Base-by-base conservation (phyloP, 78 protist genomes). In the Dictyostelium intermedium region DNA sequence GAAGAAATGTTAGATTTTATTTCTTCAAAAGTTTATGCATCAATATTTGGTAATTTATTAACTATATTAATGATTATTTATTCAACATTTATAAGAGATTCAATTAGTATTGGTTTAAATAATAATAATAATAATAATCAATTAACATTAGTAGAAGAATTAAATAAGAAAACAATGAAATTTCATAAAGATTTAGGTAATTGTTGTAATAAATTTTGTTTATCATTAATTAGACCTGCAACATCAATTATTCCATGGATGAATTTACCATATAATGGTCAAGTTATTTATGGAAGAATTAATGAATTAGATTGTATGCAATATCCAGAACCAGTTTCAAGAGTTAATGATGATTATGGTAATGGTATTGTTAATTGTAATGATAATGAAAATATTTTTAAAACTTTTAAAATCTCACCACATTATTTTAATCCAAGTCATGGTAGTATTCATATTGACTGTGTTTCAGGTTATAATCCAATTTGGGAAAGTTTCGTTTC, bases 241-340 rank as follows among this genome's bases (percentile, higher is more conserved):
- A 72, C 79, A 0, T 11, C 79, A 27, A 72, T 72, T 27, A 72
- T 72, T 3, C 79, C 79, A 30, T 72, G 79, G 79, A 72, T 72
- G 79, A 72, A 72, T 34, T 72, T 72, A 72, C 79, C 79, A 72
- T 72, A 34, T 34, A 72, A 72, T 34, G 43, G 79, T 34, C 79
- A 72, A 34, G 25, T 14, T 13, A 5, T 72, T 7, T 72, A 72
- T 72, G 79, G 79, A 27, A 27, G 79, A 34, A 72, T 72, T 14
- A 72, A 72, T 72, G 79, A 72, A 34, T 34, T 72, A 5, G 79
- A 72, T 72, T 13, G 30, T 10, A 8, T 72, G 14, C 79, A 72
- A 72, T 72, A 72, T 34, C 79, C 79, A 72, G 2, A 13, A 16
- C n/a, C 79, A 34, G 79, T 72, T 72, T 8, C 16, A 72, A 72